These are phyloP conservation scores for Mycotypha africana DNA, from an alignment of 371 early-diverging fungal species.

Conservation along the genomic window DNA sequence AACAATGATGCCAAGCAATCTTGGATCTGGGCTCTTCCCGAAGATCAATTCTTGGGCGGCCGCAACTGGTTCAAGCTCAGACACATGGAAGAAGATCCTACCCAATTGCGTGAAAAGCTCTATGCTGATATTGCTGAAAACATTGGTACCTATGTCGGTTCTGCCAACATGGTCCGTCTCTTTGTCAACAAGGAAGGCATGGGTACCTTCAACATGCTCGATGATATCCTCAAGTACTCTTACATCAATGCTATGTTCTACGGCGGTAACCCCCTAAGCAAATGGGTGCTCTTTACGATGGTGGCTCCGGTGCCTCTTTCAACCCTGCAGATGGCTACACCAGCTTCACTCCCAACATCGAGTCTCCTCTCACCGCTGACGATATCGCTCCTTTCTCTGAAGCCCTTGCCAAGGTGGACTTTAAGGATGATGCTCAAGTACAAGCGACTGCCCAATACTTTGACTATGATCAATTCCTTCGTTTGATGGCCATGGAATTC, in stretches of 20 bases:
- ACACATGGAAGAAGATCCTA: slow-evolving; percentile 54
- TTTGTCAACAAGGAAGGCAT: slow-evolving; percentile 47
- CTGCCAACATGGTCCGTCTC: slow-evolving; percentile 47
- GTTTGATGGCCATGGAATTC: slow-evolving; percentile 56
- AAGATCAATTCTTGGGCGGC: slow-evolving; percentile 26
- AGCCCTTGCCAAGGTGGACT: slow-evolving; percentile 24
- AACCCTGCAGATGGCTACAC: slow-evolving; percentile 20
- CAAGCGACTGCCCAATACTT: slow-evolving; percentile 28
- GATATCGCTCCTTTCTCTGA: slow-evolving; percentile 33
- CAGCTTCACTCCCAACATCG: slow-evolving; percentile 26
- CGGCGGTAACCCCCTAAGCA: slow-evolving; percentile 30
- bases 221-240: slow-evolving; percentile 46
- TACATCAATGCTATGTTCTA: slow-evolving; percentile 48
- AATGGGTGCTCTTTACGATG: slow-evolving; percentile 49
- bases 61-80: slow-evolving; percentile 52
- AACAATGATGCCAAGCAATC: slow-evolving; percentile 55
- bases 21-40: slow-evolving; percentile 44
- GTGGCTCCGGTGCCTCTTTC: slow-evolving; percentile 49
- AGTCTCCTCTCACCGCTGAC: slow-evolving; percentile 25
- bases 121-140: slow-evolving; percentile 44
- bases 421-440: slow-evolving; percentile 32
- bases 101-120: slow-evolving; percentile 54
- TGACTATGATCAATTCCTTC: slow-evolving; percentile 44
- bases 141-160: slow-evolving; percentile 46
- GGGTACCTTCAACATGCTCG: slow-evolving; percentile 52